Conservation (phyloP, 2,329 filamentous ascomycete species). For the Penicillium sp. region DNA sequence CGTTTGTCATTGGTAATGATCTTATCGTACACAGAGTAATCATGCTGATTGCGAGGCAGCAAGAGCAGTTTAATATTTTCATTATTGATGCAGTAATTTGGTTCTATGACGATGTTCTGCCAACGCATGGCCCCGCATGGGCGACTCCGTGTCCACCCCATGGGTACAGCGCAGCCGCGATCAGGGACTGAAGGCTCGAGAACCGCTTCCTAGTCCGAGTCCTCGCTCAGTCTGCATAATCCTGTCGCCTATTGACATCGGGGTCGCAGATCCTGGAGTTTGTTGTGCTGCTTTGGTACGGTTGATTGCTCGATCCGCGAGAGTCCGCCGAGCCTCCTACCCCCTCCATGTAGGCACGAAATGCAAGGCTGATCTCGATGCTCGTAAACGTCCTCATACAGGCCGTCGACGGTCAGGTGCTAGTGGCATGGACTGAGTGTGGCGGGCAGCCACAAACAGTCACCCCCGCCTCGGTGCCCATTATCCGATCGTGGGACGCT, state of each 20-base stretch:
- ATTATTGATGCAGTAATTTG: background rate
- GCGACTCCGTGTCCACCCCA: background rate
- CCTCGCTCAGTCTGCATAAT: background rate
- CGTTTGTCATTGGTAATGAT: background rate
- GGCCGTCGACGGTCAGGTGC: constrained; percentile 21
- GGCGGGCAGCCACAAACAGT: constrained; percentile 8
- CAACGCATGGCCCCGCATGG: background rate
- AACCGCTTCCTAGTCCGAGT: background rate
- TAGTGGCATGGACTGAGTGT: constrained; percentile 11
- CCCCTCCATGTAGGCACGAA: background rate
- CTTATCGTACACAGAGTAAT: background rate
- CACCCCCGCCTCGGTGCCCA: background rate
- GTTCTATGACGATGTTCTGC: background rate
- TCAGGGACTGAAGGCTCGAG: background rate
- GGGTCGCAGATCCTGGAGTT: background rate
- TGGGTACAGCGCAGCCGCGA: background rate
- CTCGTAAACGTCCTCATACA: constrained; percentile 10
- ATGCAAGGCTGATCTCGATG: background rate
- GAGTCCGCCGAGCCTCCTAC: background rate
- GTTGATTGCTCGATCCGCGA: background rate
- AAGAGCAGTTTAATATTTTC: background rate
- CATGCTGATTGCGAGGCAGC: background rate
- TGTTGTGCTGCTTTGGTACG: background rate
- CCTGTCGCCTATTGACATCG: background rate
- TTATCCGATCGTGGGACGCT: background rate